phyloP scores from a whole-genome alignment of 2,329 filamentous ascomycete genomes.

The Verticillium zaregamsianum region DNA sequence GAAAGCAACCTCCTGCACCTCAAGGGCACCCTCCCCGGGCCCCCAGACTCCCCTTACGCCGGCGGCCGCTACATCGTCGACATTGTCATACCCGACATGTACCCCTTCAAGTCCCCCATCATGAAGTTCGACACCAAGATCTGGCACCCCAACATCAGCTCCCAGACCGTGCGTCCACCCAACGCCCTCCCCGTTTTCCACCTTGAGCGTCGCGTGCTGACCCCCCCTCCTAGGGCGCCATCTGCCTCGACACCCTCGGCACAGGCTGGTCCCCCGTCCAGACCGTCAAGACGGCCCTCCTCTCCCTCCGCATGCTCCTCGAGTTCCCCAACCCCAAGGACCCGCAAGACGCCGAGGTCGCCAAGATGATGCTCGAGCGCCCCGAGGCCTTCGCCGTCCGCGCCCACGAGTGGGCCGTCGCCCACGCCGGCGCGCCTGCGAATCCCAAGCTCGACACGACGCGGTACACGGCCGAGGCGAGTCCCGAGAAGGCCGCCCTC shows the following conservation, averaged over 20 bases:
- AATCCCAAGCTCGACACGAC: constrained; percentile 28
- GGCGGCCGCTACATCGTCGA: constrained; percentile 79
- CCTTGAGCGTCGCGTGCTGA: neutral
- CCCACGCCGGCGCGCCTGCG: constrained; percentile 71
- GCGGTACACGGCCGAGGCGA: constrained; percentile 17
- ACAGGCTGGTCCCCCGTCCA: constrained; percentile 92
- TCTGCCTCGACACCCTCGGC: constrained; percentile 90
- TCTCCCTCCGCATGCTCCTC: constrained; percentile 89
- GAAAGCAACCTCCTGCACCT: constrained; percentile 75
- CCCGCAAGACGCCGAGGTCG: constrained; percentile 94
- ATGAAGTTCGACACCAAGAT: constrained; percentile 93
- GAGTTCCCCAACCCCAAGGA: constrained; percentile 93
- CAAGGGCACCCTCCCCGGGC: constrained; percentile 76
- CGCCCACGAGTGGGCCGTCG: constrained; percentile 87
- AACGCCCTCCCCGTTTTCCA: neutral
- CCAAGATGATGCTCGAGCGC: constrained; percentile 77
- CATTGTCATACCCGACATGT: constrained; percentile 81
- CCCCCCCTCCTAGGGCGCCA: constrained; percentile 67
- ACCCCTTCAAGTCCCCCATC: constrained; percentile 86
- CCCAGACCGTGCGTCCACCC: constrained; percentile 69
- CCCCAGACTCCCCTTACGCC: constrained; percentile 90
- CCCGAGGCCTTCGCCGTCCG: constrained; percentile 75
- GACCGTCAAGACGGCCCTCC: constrained; percentile 90
- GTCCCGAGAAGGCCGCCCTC: neutral
- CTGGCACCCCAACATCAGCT: constrained; percentile 97